phyloP scores from a whole-genome alignment of 352 stramenopile species.

The Blastocystis sp. region DNA sequence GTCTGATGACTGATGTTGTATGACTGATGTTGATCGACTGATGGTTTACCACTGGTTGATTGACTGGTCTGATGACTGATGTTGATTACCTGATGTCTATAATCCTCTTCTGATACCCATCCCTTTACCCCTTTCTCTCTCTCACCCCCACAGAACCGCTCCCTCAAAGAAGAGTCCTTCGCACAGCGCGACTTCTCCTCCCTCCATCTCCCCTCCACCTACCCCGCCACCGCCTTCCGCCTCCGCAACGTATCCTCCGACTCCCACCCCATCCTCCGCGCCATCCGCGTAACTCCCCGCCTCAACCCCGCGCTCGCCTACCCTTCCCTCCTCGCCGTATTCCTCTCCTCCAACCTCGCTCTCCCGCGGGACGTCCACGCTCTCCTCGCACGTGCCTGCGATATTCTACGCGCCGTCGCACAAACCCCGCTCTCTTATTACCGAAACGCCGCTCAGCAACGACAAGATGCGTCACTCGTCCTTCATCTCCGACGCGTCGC shows the following conservation, averaged over 20 bases:
- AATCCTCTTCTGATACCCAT: too few relatives aligned
- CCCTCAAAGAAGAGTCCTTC: conserved; percentile 37
- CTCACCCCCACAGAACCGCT: background rate
- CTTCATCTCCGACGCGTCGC: background rate
- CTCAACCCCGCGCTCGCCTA: conserved; percentile 18
- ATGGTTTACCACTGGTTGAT: background rate
- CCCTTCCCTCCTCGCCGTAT: conserved; percentile 32
- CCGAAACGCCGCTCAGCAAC: background rate
- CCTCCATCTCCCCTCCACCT: background rate
- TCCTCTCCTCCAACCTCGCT: conserved; percentile 10
- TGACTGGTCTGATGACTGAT: background rate
- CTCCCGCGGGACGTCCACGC: conserved; percentile 8
- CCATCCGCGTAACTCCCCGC: background rate
- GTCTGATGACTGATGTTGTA: too few relatives aligned
- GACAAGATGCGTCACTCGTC: background rate
- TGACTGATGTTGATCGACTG: conserved; percentile 54
- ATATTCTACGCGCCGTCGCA: background rate
- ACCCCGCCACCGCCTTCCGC: background rate
- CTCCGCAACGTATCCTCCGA: conserved; percentile 37
- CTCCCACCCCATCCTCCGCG: conserved; percentile 33
- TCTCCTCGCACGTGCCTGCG: background rate
- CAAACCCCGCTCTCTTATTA: conserved; percentile 19
- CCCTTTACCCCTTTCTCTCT: background rate
- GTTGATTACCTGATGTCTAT: too few relatives aligned
- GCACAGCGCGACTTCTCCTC: conserved; percentile 7